Base-by-base conservation (phyloP, 805 yeast species). In the Ogataea chonburiensis region DNA sequence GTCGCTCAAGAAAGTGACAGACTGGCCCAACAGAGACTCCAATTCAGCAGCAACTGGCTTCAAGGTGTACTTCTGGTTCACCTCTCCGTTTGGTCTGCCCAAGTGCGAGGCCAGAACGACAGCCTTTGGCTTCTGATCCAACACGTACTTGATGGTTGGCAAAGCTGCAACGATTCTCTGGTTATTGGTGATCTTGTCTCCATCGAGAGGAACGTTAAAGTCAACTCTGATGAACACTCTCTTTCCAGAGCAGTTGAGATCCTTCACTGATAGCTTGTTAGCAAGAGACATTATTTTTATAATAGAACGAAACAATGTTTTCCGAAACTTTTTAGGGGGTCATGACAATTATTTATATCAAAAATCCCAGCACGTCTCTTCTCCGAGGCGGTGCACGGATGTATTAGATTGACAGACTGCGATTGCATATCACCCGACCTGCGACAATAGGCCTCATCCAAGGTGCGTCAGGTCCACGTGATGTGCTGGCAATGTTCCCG, bases 151-250 rank as follows among this genome's bases (percentile, higher is more conserved):
- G 73, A 93, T 93, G 55, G 99, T 91, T 67, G 99, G 99, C 58
- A 94, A 72, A 53, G 99, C 98, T 65, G 98, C 99, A 58, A 89
- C 98, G 62, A 93, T 93, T 74, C 99, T 84, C 75, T 93, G 98
- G 77, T 93, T 94, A 81, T 94, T 93, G 73, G 99, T 94, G 76
- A 93, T 93, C 64, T 81, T 89, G 60, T 77, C 78, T 55, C 97
- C 98, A 63, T 93, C 98, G 57, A 93, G 80, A 64, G 95, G 95
- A 50, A 85, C 95, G 71, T 85, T 85, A 78, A 85, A 85, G 68
- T 91, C 97, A 47, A 94, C 98, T 73, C 99, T 86, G 77, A 93
- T 91, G 73, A 93, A 89, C 67, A 93, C 99, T 66, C 97, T 81
- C 78, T 93, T 89, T 67, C 77, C 89, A 57, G 81, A 65, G 66